These are phyloP conservation scores for Ophiostoma fasciatum DNA, from an alignment of 2,329 filamentous ascomycete genomes.

Conservation along the genomic window DNA sequence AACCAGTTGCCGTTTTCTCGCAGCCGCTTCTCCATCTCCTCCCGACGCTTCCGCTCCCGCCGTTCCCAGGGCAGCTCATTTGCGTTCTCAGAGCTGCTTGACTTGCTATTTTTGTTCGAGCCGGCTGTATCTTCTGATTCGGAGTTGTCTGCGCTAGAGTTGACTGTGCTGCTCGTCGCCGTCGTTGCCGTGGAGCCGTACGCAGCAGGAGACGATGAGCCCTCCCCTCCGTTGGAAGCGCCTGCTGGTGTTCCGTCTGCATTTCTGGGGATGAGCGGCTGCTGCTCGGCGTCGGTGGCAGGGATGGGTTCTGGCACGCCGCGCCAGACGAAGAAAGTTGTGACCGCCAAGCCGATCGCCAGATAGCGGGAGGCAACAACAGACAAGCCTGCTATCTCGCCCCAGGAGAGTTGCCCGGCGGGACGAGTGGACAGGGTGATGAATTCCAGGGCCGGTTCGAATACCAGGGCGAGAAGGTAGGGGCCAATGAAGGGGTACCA, in stretches of 20 bases:
- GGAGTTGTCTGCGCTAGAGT: conserved; percentile 22
- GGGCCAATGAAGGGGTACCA: conserved; percentile 52
- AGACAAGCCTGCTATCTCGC: conserved; percentile 17
- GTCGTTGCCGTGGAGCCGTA: conserved; percentile 27
- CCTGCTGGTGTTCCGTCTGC: conserved; percentile 11
- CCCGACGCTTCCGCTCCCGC: conserved; percentile 36
- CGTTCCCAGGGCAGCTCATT: conserved; percentile 41
- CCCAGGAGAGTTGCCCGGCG: conserved; percentile 2
- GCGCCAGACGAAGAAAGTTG: conserved; percentile 17
- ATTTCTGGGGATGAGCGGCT: conserved; percentile 38
- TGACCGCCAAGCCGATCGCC: conserved; percentile 20
- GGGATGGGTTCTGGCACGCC: conserved; percentile 8
- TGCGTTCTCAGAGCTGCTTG: conserved; percentile 20
- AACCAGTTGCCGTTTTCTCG: conserved; percentile 64
- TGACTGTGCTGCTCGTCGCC: conserved; percentile 9
- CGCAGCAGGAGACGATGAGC: conserved; percentile 10
- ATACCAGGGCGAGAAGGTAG: conserved; percentile 41
- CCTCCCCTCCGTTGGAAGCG: conserved; percentile 3
- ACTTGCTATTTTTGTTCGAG: conserved; percentile 11
- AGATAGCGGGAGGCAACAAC: conserved; percentile 20
- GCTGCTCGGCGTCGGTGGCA: conserved; percentile 24
- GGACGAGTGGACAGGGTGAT: conserved; percentile 12
- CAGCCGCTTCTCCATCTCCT: conserved; percentile 51
- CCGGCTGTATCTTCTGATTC: conserved; percentile 19
- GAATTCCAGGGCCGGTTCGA: conserved; percentile 33